Base-by-base conservation (phyloP, 345 rosid genomes). In the Eucalyptus melliodora region DNA sequence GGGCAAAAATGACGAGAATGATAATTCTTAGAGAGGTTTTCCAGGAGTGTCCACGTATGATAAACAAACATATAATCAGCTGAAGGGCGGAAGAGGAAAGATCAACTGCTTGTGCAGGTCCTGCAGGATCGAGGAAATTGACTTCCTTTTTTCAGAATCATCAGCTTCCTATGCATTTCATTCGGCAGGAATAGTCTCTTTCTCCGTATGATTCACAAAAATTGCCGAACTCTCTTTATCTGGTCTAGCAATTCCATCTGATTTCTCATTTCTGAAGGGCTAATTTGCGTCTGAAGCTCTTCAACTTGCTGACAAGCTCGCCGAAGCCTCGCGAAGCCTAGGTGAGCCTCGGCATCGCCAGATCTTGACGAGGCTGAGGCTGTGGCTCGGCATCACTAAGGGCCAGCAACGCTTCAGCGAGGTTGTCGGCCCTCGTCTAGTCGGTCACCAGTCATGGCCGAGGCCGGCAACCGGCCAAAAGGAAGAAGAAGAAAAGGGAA, bases 391-490 rank as follows among this genome's bases (percentile, higher is more conserved):
- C 21, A 17, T 51, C 9, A 0, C 4, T 0, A 2, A 23, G 23
- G 56, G 24, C 9, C 0, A 0, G 56, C 24, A 53, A 53, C 0
- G 4, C 4, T 53, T 0, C 1, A 2, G 23, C 1, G 4, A 51
- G 56, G 56, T 51, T 7, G 23, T 1, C 0, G 0, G 2, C 24
- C 56, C 56, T 53, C 10, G 0, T 53, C 4, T 53, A 4, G 56
- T 53, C 0, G 10, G 56, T 53, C 24, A 8, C 4, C 1, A 0
- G 4, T 53, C 24, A 53, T 53, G 56, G 10, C 56, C 1, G 5
- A 53, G 56, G 56, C 10, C 1, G 1, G 10, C 5, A 2, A 2
- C 5, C 0, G 10, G 24, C 56, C 24, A 19, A 53, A 53, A 53
- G 24, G 24, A 53, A 19, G 5, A 53, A 53, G 9, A 53, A 53